These are phyloP conservation scores for Termitomyces sp. DNA, from an alignment of 768 basidiomycete species.

Conservation along the genomic window DNA sequence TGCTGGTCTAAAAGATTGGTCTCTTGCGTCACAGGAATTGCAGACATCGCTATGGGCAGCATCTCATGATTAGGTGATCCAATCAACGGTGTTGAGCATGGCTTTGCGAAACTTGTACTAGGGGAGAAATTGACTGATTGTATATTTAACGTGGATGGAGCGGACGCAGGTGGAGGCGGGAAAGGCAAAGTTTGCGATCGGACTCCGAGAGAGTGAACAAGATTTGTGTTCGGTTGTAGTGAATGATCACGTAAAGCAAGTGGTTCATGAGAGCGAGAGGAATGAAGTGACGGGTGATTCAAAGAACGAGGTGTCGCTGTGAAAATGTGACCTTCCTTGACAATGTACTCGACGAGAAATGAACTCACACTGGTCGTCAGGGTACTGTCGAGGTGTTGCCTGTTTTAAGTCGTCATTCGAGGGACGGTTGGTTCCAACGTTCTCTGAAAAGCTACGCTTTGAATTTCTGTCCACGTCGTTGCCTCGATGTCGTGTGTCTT, in stretches of 20 bases:
- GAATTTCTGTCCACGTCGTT: slow-evolving; percentile 14
- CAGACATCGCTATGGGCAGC: slow-evolving; percentile 25
- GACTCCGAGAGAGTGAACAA: slow-evolving; percentile 9
- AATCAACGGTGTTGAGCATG: slow-evolving; percentile 31
- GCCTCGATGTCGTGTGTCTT: slow-evolving; percentile 24
- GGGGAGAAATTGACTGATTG: slow-evolving; percentile 10
- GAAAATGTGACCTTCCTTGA: slow-evolving; percentile 8
- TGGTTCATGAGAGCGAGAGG: slow-evolving; percentile 38
- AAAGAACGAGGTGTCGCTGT: slow-evolving; percentile 24
- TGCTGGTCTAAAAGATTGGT: slow-evolving; percentile 19
- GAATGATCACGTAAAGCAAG: slow-evolving; percentile 20
- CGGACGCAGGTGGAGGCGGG: slow-evolving; percentile 19
- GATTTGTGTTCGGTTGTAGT: slow-evolving; percentile 17
- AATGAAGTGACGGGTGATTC: slow-evolving; percentile 25
- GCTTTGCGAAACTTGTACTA: slow-evolving; percentile 22
- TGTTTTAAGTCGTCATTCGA: slow-evolving; percentile 10
- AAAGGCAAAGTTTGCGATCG: slow-evolving; percentile 15
- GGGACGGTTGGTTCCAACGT: slow-evolving; percentile 7
- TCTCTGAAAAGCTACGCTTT: slow-evolving; percentile 24
- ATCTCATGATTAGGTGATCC: slow-evolving; percentile 32
- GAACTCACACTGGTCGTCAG: slow-evolving; percentile 33
- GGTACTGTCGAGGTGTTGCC: slow-evolving; percentile 23
- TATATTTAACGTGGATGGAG: slow-evolving; percentile 11
- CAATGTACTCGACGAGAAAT: slow-evolving; percentile 3
- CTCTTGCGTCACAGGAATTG: slow-evolving; percentile 24